Evolutionary conservation across 192 early-diverging fungal species (phyloP).

Genomic region (Allomyces arbusculus): DNA sequence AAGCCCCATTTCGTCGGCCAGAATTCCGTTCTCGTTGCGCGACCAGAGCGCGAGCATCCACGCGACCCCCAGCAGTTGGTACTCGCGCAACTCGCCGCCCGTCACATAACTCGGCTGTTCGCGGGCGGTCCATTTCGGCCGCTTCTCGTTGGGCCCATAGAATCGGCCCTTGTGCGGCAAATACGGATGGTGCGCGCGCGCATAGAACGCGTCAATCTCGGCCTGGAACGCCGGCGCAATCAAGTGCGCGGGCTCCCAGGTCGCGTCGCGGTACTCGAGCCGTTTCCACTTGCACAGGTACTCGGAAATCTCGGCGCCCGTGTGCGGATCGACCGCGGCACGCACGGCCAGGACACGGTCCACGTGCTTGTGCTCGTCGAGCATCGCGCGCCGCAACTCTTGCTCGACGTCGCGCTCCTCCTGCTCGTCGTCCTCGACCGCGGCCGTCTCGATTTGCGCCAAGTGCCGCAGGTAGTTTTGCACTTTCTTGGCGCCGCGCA

Average conservation of each 20-base stretch:
- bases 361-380: conserved; percentile 67
- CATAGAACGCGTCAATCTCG: conserved; percentile 69
- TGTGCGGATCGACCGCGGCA: conserved; percentile 12
- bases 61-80: conserved; percentile 83
- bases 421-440: conserved; percentile 36
- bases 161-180: conserved; percentile 49
- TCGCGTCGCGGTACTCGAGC: conserved; percentile 66
- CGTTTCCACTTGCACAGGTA: conserved; percentile 89
- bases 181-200: conserved; percentile 44
- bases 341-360: conserved; percentile 72
- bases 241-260: conserved; percentile 62
- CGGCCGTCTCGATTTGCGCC: conserved; percentile 32
- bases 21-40: conserved; percentile 82
- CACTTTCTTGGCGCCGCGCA: conserved; percentile 73
- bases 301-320: conserved; percentile 31
- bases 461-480: conserved; percentile 60
- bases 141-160: conserved; percentile 22
- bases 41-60: conserved; percentile 97
- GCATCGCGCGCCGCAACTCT: conserved; percentile 54
- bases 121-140: conserved; percentile 56
- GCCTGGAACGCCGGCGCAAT: conserved; percentile 48
- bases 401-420: conserved; percentile 68
- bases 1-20: conserved; percentile 50
- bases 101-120: conserved; percentile 63
- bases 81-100: conserved; percentile 81